Percentiles rank a stretch among this genome's conserved stretches.
Conservation (phyloP, 306 rosid species). For the Trichosanthes cucumerina region DNA sequence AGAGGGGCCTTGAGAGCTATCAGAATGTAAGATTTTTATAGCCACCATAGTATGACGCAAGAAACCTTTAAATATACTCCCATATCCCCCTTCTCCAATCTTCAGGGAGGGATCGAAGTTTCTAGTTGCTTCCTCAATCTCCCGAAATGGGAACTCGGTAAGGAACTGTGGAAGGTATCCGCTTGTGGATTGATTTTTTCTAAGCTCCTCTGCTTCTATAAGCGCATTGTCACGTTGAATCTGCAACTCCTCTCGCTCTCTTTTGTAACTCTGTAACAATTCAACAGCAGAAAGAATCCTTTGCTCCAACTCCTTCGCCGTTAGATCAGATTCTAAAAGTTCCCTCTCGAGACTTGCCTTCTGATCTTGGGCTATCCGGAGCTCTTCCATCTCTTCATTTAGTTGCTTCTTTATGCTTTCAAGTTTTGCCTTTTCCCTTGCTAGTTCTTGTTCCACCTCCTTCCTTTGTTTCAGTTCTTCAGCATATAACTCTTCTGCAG, state of each 20-base stretch:
- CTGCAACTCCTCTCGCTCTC: conserved; percentile 54
- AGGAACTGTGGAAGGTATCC: conserved; percentile 30
- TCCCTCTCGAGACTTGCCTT: conserved; percentile 39
- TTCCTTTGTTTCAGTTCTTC: conserved; percentile 54
- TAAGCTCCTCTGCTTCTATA: conserved; percentile 61
- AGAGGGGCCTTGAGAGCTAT: conserved; percentile 54
- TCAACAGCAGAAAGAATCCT: conserved; percentile 42
- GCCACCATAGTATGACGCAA: conserved; percentile 76
- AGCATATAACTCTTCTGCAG: conserved; percentile 29
- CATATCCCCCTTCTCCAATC: conserved; percentile 97
- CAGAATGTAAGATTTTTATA: conserved; percentile 44
- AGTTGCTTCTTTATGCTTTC: conserved; percentile 30
- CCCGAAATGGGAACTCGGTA: conserved; percentile 49
- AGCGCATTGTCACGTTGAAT: conserved; percentile 47
- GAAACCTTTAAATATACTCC: conserved; percentile 58
- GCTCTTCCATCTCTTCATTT: conserved; percentile 39
- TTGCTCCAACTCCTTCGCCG: conserved; percentile 35
- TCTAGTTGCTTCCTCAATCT: conserved; percentile 60
- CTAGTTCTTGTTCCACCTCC: conserved; percentile 46
- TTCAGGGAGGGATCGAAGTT: conserved; percentile 40
- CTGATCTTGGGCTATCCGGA: conserved; percentile 36
- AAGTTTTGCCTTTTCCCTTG: conserved; percentile 34
- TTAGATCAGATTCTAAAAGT: conserved; percentile 38
- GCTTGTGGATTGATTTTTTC: conserved; percentile 31
- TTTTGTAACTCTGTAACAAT: conserved; percentile 33